Evolutionary conservation across 2,329 filamentous ascomycete species (phyloP), one percentile per base, ranked within the genome.

Genomic region (Bimuria novae-zelandiae): DNA sequence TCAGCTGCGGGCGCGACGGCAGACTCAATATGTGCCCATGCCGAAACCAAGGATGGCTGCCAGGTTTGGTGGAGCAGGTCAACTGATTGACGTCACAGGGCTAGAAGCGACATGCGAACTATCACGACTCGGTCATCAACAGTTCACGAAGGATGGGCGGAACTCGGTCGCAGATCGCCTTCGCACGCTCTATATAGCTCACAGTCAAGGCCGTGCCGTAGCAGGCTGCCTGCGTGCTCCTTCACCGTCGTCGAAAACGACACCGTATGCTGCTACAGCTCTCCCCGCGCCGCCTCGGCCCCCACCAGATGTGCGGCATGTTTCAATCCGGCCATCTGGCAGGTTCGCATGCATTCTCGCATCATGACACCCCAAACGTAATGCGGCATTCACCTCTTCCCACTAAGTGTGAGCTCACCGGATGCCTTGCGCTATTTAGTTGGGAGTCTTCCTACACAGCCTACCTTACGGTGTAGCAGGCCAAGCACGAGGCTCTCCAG

Each of bases 21-120:
- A 40, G 51, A 43, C 42, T 43, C 44, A 51, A 54, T 49, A 52
- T 42, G 45, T 39, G 36, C 41, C 29, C 19, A 27, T 43, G 42
- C 23, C 40, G 54, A 47, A 52, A 54, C 54, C 56, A 45, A 54
- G 54, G 51, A 39, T 50, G 46, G 49, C 54, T 61, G 45, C 56
- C 56, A 51, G 49, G 58, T 59, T 58, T 57, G 29, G 29, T 23
- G 40, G 51, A 29, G 17, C 36, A 5, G 39, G 43, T 49, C 54
- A 45, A 44, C 52, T 55, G 50, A 30, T 46, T 52, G 54, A 60
- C 49, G 58, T 59, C 55, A 56, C 48, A 56, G 21, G 23, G 25
- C 32, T 30, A 23, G 30, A 29, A 14, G n/a, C 23, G 36, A 42
- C 27, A 29, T 46, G 41, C 50, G 23, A 29, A 47, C 40, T 3